These are phyloP conservation scores for Ottelia alismoides DNA, from an alignment of 106 monocot species.

Conservation along the genomic window DNA sequence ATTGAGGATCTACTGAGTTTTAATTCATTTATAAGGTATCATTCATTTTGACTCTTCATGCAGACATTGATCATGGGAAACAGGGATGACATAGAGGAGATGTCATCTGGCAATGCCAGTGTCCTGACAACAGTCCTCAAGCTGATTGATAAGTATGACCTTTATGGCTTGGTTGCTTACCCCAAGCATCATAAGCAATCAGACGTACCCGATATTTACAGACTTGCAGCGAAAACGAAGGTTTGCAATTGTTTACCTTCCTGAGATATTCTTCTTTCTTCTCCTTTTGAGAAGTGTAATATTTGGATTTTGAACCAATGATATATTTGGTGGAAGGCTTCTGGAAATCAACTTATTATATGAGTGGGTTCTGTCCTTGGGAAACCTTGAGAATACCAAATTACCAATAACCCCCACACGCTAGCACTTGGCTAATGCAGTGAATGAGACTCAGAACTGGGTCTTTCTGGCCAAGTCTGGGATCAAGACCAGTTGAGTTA, in stretches of 20 bases:
- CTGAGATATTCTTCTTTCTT: no score
- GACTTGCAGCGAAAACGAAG: constrained; percentile 89
- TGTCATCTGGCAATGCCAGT: constrained; percentile 67
- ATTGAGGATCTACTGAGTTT: background rate
- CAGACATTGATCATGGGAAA: constrained; percentile 99
- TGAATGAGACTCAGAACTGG: no score
- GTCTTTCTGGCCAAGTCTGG: no score
- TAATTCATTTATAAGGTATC: constrained; percentile 3
- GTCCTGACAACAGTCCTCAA: constrained; percentile 86
- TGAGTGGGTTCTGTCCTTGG: no score
- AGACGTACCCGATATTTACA: constrained; percentile 89
- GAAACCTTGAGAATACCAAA: no score
- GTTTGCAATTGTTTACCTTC: constrained; percentile 18
- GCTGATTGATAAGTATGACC: constrained; percentile 91
- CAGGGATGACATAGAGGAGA: constrained; percentile 89
- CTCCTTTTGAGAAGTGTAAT: no score
- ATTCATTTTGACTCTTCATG: background rate
- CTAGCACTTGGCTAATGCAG: no score
- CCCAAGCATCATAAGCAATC: constrained; percentile 88
- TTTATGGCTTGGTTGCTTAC: constrained; percentile 80
- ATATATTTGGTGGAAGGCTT: no score
- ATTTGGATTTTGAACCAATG: background rate
- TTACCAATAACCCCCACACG: no score
- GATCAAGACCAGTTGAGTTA: no score
- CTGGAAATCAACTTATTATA: no score